These are phyloP conservation scores for Globisporangium cystogenes DNA, from an alignment of 352 stramenopile genomes.

Conservation along the genomic window DNA sequence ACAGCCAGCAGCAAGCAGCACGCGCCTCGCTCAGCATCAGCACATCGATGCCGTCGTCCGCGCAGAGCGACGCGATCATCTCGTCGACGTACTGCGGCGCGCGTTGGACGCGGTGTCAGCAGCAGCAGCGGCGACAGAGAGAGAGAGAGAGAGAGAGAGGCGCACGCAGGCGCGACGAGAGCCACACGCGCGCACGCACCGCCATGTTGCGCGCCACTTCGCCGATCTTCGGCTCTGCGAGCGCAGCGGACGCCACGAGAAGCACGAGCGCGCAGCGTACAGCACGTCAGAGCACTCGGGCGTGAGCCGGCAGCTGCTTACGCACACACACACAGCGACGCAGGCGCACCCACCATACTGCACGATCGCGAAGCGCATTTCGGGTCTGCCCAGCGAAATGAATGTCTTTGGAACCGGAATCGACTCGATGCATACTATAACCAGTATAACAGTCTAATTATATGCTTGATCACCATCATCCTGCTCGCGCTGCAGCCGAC, in stretches of 20 bases:
- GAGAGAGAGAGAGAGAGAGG: background rate
- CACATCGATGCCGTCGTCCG: slow-evolving; percentile 49
- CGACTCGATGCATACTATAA: background rate
- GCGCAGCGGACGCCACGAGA: background rate
- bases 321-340: background rate
- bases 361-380: slow-evolving; percentile 71
- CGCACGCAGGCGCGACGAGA: too few relatives aligned
- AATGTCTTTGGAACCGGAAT: background rate
- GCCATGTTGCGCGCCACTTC: slow-evolving; percentile 68
- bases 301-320: background rate
- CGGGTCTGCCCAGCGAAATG: background rate
- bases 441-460: too few relatives aligned
- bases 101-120: background rate
- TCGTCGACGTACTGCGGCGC: slow-evolving; percentile 39
- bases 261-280: background rate
- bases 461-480: background rate
- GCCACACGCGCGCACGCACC: too few relatives aligned
- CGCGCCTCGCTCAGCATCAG: slow-evolving; percentile 76
- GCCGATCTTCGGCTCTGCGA: slow-evolving; percentile 56
- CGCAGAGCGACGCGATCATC: slow-evolving; percentile 50
- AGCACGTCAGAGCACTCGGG: too few relatives aligned
- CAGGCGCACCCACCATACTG: slow-evolving; percentile 55
- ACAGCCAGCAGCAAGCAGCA: too few relatives aligned
- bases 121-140: background rate
- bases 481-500: slow-evolving; percentile 16